Evolutionary conservation across 176 grass and related monocot genomes (phyloP).

Genomic region (Chloris gayana): DNA sequence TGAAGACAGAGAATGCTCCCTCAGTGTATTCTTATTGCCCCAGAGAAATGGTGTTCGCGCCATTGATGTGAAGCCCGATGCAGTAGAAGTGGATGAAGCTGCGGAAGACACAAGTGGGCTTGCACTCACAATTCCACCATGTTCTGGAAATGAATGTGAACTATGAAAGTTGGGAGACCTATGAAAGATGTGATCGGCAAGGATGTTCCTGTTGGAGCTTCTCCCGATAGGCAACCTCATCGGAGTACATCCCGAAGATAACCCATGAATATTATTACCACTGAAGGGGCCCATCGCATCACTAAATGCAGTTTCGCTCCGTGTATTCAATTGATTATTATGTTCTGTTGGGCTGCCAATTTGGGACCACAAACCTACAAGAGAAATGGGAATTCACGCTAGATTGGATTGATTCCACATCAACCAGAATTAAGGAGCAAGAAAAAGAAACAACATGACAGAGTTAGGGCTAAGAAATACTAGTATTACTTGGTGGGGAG

Average conservation of each 20-base stretch:
- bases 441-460: conserved; percentile 3
- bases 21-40: conserved; percentile 37
- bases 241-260: conserved; percentile 40
- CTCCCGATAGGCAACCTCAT: conserved; percentile 47
- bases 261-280: conserved; percentile 40
- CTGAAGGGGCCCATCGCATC: conserved; percentile 43
- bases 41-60: conserved; percentile 43
- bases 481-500: conserved; percentile 53
- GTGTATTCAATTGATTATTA: conserved; percentile 41
- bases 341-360: conserved; percentile 46
- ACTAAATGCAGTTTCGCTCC: conserved; percentile 35
- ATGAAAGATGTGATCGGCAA: conserved; percentile 28
- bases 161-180: conserved; percentile 28
- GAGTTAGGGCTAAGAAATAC: neutral
- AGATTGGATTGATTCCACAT: neutral
- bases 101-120: conserved; percentile 32
- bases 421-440: neutral
- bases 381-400: conserved; percentile 27
- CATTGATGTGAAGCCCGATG: conserved; percentile 42
- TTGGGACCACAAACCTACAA: conserved; percentile 53
- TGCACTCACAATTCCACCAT: conserved; percentile 40
- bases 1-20: conserved; percentile 38
- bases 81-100: conserved; percentile 38
- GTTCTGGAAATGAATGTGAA: conserved; percentile 50
- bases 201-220: conserved; percentile 33